These are phyloP conservation scores for Coemansia sp. DNA, from an alignment of 192 early-diverging fungal species.

Conservation along the genomic window DNA sequence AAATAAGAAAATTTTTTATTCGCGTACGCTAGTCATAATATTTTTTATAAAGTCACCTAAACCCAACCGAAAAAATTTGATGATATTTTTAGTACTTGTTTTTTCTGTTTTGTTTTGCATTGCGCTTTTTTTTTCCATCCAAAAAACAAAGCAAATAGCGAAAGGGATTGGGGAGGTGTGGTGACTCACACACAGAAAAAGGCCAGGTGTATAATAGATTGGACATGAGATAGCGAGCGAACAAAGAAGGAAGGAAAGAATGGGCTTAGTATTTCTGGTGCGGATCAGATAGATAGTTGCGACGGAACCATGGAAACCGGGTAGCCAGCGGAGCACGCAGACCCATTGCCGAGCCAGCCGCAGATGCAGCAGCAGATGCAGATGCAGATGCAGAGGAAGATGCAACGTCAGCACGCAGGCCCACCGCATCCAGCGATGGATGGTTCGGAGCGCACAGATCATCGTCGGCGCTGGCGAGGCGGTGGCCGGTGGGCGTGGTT, in stretches of 20 bases:
- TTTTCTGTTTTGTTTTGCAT: no score
- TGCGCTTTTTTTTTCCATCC: no score
- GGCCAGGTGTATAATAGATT: no score
- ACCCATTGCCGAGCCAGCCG: not conserved
- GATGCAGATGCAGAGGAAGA: not conserved
- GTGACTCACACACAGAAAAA: conserved; percentile 4
- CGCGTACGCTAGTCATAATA: no score
- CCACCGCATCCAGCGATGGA: conserved; percentile 36
- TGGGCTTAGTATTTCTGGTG: no score
- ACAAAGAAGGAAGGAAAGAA: no score
- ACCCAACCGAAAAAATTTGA: no score
- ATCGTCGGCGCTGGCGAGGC: not conserved
- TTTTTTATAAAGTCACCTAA: no score
- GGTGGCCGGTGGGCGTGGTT: not conserved
- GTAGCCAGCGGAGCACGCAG: conserved; percentile 5
- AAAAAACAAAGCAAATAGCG: no score
- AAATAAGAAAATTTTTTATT: no score
- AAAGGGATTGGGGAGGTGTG: not conserved
- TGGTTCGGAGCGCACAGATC: not conserved
- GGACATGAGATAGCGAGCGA: no score
- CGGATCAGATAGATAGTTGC: conserved; percentile 1
- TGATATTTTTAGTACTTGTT: no score
- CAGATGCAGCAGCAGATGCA: conserved; percentile 5
- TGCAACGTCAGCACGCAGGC: conserved; percentile 3
- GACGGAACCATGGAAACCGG: conserved; percentile 41